Conservation (phyloP, 2,329 filamentous ascomycete genomes). For the Cercospora zeae-maydis region DNA sequence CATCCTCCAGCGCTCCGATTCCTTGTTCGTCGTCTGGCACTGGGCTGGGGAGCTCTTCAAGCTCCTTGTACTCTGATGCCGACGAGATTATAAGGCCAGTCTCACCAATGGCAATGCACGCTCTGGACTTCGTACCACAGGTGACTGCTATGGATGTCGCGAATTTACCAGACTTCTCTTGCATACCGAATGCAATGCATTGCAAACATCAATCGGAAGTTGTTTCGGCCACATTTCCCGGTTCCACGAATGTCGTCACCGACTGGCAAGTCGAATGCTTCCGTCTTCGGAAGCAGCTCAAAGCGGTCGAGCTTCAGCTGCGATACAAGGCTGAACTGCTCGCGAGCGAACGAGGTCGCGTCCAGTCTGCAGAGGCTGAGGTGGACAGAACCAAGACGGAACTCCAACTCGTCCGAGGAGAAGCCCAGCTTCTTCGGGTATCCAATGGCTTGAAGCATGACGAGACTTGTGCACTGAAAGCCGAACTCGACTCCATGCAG, state of each 20-base stretch:
- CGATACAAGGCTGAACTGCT: slow-evolving; percentile 3
- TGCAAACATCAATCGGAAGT: neutral
- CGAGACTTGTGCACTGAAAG: slow-evolving; percentile 4
- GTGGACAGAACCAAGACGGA: slow-evolving; percentile 4
- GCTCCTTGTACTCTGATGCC: neutral
- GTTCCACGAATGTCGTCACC: neutral
- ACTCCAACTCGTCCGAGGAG: neutral
- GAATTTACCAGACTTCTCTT: slow-evolving; percentile 4
- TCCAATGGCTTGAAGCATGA: slow-evolving; percentile 5
- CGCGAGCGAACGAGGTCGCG: neutral
- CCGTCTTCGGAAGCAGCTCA: slow-evolving; percentile 8
- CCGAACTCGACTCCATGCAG: neutral
- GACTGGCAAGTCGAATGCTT: slow-evolving; percentile 13
- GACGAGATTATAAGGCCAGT: neutral
- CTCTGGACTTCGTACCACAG: neutral
- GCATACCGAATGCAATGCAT: neutral
- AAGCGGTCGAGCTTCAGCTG: neutral
- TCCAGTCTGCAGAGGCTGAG: neutral
- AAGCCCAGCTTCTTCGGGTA: slow-evolving; percentile 4
- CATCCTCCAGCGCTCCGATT: slow-evolving; percentile 6
- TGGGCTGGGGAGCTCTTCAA: neutral
- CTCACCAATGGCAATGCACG: neutral
- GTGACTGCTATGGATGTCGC: slow-evolving; percentile 6
- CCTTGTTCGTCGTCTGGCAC: neutral
- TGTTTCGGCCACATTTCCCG: neutral